Evolutionary conservation across 75 land plant genomes (phyloP), one percentile per base, ranked within the genome.

Genomic region (Pinus tabuliformis): DNA sequence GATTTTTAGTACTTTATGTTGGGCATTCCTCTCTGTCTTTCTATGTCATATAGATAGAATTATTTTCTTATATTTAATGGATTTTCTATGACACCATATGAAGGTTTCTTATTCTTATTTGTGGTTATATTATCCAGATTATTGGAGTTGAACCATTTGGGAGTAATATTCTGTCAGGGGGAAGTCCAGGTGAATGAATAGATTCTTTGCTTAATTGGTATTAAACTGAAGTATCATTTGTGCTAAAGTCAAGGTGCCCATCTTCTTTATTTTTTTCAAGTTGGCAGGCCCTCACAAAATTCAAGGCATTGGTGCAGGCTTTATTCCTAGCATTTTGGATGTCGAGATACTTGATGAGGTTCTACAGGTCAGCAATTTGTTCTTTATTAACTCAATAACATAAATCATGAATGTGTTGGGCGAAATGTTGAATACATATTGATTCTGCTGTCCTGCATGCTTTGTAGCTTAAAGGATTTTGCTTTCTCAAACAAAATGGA

Each of bases 261-360:
- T 68, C 18, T 17, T n/a, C n/a, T 14, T 84, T 21, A 37, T 81
- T 36, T 28, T 28, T 73, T 21, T 63, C 66, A 63, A 58, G 60
- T 59, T 56, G 77, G 76, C 86, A 92, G 98, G 98, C 59, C 93
- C 95, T 78, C 97, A 94, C 85, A 92, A 92, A 85, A 94, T 94
- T 78, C 97, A 94, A 83, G 97, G 98, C 30, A 95, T 95, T 84
- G 95, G 62, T 75, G 74, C 87, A 83, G 93, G 93, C 71, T 89
- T 82, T 81, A 59, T 91, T 21, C 93, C 93, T 64, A 80, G 82
- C 60, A 89, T 89, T 79, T 74, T 91, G 86, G 91, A 91, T 80
- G 86, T 89, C n/a, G 81, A 81, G 24, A 78, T 91, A 77, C 89
- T 91, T 65, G 92, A 91, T 79, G 93, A 91, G 76, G 87, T 89